phyloP scores from a whole-genome alignment of 2,329 filamentous ascomycete species.

The Emergomyces pasteurianus region DNA sequence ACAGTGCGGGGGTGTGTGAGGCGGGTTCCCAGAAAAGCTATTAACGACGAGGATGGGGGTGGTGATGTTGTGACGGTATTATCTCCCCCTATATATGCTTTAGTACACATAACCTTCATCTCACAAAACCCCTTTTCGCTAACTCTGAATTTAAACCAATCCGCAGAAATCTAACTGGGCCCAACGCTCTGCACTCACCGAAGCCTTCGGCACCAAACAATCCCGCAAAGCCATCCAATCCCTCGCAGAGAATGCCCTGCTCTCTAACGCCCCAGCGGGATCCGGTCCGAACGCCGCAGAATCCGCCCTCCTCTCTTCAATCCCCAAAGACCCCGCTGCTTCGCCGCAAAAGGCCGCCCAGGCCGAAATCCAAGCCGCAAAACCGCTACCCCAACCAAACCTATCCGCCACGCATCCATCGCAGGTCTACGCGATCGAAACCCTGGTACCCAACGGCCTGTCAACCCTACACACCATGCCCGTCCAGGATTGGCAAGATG shows the following conservation, averaged over 20 bases:
- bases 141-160: not conserved
- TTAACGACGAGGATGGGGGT: conserved; percentile 17
- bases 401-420: conserved; percentile 31
- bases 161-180: conserved; percentile 26
- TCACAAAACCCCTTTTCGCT: not conserved
- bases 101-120: not conserved
- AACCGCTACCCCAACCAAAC: conserved; percentile 34
- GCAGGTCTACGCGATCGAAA: conserved; percentile 35
- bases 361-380: conserved; percentile 33
- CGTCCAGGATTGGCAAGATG: conserved; percentile 33
- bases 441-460: conserved; percentile 30
- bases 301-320: conserved; percentile 32
- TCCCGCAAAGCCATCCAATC: conserved; percentile 38
- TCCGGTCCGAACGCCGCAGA: conserved; percentile 26
- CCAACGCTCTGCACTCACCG: conserved; percentile 33
- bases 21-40: conserved; percentile 13
- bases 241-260: conserved; percentile 36
- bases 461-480: conserved; percentile 32
- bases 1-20: conserved; percentile 40
- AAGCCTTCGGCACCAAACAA: conserved; percentile 40
- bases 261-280: conserved; percentile 26
- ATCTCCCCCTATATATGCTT: not conserved
- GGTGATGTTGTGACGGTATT: conserved; percentile 7
- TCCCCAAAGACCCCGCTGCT: conserved; percentile 24
- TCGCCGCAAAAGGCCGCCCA: conserved; percentile 24